phyloP scores from a whole-genome alignment of 2,329 filamentous ascomycete genomes.

The Colletotrichum tanaceti region DNA sequence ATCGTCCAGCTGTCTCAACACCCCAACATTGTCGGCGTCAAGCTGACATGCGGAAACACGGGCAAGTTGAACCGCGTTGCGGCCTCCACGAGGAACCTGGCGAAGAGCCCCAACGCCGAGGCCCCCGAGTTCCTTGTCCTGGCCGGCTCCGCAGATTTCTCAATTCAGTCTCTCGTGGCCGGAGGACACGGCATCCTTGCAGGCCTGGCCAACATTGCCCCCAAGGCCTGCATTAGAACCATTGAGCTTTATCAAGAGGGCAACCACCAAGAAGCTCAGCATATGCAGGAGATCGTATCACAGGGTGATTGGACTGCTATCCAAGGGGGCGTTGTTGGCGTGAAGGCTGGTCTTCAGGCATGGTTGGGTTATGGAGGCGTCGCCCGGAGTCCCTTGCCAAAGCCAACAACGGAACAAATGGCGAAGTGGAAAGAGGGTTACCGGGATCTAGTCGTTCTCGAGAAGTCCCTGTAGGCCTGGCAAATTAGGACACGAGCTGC shows the following conservation, averaged over 20 bases:
- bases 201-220: constrained; percentile 78
- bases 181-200: constrained; percentile 79
- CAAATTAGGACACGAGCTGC: neutral
- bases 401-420: constrained; percentile 61
- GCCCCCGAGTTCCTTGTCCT: constrained; percentile 73
- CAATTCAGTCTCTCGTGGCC: constrained; percentile 74
- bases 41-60: constrained; percentile 77
- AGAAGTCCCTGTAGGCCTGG: constrained; percentile 57
- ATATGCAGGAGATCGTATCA: constrained; percentile 65
- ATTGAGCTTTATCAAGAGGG: constrained; percentile 70
- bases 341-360: constrained; percentile 75
- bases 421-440: constrained; percentile 67
- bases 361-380: constrained; percentile 76
- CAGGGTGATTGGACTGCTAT: constrained; percentile 79
- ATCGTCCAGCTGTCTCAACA: constrained; percentile 70
- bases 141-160: constrained; percentile 79
- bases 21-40: constrained; percentile 75
- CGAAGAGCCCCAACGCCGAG: constrained; percentile 48
- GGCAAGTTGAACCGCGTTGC: constrained; percentile 74
- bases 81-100: constrained; percentile 63
- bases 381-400: constrained; percentile 60
- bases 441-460: constrained; percentile 62
- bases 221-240: constrained; percentile 72
- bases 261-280: constrained; percentile 67
- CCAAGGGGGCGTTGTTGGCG: constrained; percentile 76